Percentiles rank a stretch among this genome's conserved stretches.
phyloP scores from a whole-genome alignment of 805 yeast genomes.

The Grigorovia yakushimaensis region DNA sequence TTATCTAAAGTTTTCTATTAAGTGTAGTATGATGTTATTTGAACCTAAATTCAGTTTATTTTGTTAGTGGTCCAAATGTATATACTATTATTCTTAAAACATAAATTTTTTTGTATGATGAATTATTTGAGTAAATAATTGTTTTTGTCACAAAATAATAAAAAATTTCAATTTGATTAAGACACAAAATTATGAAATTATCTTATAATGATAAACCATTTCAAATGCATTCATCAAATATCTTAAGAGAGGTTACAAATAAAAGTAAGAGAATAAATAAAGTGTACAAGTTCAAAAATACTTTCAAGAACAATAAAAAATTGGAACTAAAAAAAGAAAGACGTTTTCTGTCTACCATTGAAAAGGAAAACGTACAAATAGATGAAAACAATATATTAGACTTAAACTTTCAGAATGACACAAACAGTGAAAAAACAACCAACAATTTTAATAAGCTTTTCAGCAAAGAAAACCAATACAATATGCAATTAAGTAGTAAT shows the following conservation, averaged over 20 bases:
- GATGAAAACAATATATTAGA: background rate
- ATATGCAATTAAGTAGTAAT: background rate
- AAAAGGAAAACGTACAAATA: background rate
- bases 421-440: too few relatives aligned
- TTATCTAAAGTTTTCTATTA: too few relatives aligned
- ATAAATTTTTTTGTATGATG: too few relatives aligned
- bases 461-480: too few relatives aligned
- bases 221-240: background rate
- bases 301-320: background rate
- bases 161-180: background rate
- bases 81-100: too few relatives aligned
- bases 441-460: too few relatives aligned
- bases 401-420: background rate
- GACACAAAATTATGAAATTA: background rate
- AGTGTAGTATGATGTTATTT: too few relatives aligned
- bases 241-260: background rate
- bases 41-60: too few relatives aligned
- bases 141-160: too few relatives aligned
- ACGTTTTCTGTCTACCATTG: background rate
- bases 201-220: background rate
- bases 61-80: too few relatives aligned
- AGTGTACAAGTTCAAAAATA: background rate
- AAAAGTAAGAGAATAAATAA: background rate
- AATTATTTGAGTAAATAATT: too few relatives aligned
- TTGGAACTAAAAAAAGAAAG: background rate